A percentile compares a stretch with the other conserved stretches of the same genome.
Evolutionary conservation across 768 basidiomycete genomes (phyloP).

Genomic region (Leccinellum rugosiceps): DNA sequence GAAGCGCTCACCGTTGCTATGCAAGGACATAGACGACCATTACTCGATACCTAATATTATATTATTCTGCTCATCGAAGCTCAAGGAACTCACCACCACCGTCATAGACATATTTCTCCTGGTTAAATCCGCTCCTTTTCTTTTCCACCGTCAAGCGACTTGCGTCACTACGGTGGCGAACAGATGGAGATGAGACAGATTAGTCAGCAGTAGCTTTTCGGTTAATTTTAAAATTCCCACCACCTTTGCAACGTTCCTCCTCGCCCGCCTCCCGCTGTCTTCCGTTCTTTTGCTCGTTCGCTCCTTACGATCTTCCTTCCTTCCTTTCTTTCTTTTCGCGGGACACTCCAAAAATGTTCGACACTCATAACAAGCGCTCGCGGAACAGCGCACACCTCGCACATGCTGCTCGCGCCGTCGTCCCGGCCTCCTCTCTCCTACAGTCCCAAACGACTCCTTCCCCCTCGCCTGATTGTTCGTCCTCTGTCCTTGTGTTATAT

Average conservation of each 20-base stretch:
- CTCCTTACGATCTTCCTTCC: constrained; percentile 17
- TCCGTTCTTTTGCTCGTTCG: constrained; percentile 11
- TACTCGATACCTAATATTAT: constrained; percentile 4
- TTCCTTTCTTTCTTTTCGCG: background rate
- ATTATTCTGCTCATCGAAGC: constrained; percentile 9
- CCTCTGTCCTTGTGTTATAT: background rate
- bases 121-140: background rate
- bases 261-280: background rate
- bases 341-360: constrained; percentile 9
- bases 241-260: background rate
- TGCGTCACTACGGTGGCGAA: background rate
- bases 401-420: constrained; percentile 10
- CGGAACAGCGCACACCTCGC: constrained; percentile 5
- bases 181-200: background rate
- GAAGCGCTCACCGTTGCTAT: constrained; percentile 5
- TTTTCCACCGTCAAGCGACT: background rate
- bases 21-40: background rate
- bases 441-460: background rate
- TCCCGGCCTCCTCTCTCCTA: background rate
- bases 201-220: constrained; percentile 7
- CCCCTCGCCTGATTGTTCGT: background rate
- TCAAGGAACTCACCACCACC: background rate
- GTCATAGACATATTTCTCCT: no score
- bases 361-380: constrained; percentile 17
- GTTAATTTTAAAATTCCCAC: background rate